phyloP scores from a whole-genome alignment of 106 monocot genomes.

The Platanthera zijinensis region DNA sequence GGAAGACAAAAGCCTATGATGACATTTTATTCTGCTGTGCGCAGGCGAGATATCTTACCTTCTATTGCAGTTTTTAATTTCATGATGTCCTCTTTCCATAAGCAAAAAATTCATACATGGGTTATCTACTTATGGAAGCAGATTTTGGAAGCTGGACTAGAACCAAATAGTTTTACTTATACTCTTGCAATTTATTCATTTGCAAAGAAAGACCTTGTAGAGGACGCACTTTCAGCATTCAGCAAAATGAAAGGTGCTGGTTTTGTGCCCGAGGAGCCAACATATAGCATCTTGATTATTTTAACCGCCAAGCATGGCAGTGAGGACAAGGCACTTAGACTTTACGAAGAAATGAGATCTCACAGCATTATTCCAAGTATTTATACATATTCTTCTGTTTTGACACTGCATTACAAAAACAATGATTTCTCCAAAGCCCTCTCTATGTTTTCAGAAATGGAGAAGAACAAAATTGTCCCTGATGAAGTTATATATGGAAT shows the following conservation, averaged over 20 bases:
- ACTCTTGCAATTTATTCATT: conserved; percentile 64
- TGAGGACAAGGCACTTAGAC: conserved; percentile 45
- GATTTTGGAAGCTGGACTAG: conserved; percentile 52
- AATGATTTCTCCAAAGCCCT: conserved; percentile 80
- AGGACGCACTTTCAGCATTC: conserved; percentile 63
- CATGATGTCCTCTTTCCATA: conserved; percentile 95
- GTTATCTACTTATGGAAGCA: conserved; percentile 71
- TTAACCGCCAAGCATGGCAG: conserved; percentile 39
- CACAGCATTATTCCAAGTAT: conserved; percentile 64
- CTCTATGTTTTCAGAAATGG: conserved; percentile 75
- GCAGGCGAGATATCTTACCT: conserved; percentile 57
- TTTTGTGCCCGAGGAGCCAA: conserved; percentile 69
- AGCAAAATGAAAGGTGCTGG: conserved; percentile 54
- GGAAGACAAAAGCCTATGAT: conserved; percentile 83
- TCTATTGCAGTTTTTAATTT: conserved; percentile 86
- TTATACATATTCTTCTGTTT: conserved; percentile 75
- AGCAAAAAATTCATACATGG: conserved; percentile 65
- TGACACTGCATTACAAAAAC: conserved; percentile 63
- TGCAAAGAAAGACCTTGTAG: conserved; percentile 39
- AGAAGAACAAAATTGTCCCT: conserved; percentile 45
- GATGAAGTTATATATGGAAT: conserved; percentile 99
- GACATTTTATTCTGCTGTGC: conserved; percentile 70
- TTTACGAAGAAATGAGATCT: conserved; percentile 77
- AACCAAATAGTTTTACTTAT: conserved; percentile 71
- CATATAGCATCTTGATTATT: conserved; percentile 68